Conservation (phyloP, 2,329 filamentous ascomycete species). For the Stemphylium beticola region DNA sequence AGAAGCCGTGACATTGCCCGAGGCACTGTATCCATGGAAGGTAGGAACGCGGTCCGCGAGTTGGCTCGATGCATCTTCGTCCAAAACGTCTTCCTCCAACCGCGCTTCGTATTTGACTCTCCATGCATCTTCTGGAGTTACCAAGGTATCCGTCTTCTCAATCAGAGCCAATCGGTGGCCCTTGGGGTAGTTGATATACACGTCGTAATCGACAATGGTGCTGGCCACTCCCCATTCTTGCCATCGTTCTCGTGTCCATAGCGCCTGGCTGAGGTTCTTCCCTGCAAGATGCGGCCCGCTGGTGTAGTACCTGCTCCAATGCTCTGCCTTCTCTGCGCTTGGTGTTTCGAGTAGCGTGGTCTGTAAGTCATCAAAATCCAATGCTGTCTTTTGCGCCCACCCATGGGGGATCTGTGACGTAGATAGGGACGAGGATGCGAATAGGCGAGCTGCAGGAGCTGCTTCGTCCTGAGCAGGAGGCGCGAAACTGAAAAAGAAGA, state of each 20-base stretch:
- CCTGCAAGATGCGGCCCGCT: slow-evolving; percentile 59
- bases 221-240: slow-evolving; percentile 56
- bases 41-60: slow-evolving; percentile 77
- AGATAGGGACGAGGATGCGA: slow-evolving; percentile 24
- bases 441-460: slow-evolving; percentile 5
- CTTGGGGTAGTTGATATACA: slow-evolving; percentile 59
- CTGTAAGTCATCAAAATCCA: slow-evolving; percentile 62
- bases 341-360: slow-evolving; percentile 62
- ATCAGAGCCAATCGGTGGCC: slow-evolving; percentile 56
- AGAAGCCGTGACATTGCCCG: slow-evolving; percentile 84
- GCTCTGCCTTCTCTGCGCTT: slow-evolving; percentile 56
- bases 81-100: slow-evolving; percentile 81
- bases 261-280: slow-evolving; percentile 59
- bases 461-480: slow-evolving; percentile 42
- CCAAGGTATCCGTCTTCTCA: slow-evolving; percentile 12
- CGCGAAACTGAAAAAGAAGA: slow-evolving; percentile 49
- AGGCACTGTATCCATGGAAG: slow-evolving; percentile 94
- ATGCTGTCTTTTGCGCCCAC: slow-evolving; percentile 54
- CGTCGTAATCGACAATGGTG: slow-evolving; percentile 57
- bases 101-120: slow-evolving; percentile 78
- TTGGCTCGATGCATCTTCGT: slow-evolving; percentile 80
- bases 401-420: slow-evolving; percentile 37
- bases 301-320: slow-evolving; percentile 60
- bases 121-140: slow-evolving; percentile 53
- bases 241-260: slow-evolving; percentile 59